phyloP scores from a whole-genome alignment of 257 asterid species.

The Nicotiana attenuata region DNA sequence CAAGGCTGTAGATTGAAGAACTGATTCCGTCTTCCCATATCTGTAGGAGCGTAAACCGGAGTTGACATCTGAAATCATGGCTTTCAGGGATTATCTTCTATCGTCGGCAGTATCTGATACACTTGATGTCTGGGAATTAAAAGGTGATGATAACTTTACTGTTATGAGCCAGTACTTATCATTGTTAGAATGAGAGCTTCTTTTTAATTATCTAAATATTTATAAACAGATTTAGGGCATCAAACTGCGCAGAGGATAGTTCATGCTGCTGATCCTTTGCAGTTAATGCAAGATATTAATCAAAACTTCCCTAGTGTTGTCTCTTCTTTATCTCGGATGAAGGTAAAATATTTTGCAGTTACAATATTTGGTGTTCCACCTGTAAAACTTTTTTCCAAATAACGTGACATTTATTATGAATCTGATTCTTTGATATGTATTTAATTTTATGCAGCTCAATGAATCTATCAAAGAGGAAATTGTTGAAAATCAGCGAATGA shows the following conservation, averaged over 20 bases:
- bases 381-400: neutral
- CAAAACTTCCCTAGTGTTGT: constrained; percentile 94
- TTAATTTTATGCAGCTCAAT: constrained; percentile 61
- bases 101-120: constrained; percentile 91
- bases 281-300: constrained; percentile 89
- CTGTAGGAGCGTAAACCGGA: constrained; percentile 94
- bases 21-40: constrained; percentile 15
- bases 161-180: constrained; percentile 1
- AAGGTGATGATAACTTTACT: constrained; percentile 46
- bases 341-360: constrained; percentile 44
- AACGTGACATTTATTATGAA: constrained; percentile 7
- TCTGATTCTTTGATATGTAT: constrained; percentile 25
- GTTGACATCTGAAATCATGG: constrained; percentile 90
- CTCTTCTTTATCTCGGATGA: constrained; percentile 91
- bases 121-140: constrained; percentile 89
- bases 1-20: constrained; percentile 8
- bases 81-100: constrained; percentile 89
- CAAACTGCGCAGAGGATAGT: constrained; percentile 98
- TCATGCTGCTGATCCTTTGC: constrained; percentile 96
- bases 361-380: constrained; percentile 12
- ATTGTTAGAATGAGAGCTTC: neutral
- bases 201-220: neutral
- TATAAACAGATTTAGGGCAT: constrained; percentile 79
- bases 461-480: constrained; percentile 95
- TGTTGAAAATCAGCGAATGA: constrained; percentile 85